A percentile compares a stretch with the other conserved stretches of the same genome.
These are phyloP conservation scores for Scheffersomyces segobiensis DNA, from an alignment of 1,139 yeast species.

Conservation along the genomic window DNA sequence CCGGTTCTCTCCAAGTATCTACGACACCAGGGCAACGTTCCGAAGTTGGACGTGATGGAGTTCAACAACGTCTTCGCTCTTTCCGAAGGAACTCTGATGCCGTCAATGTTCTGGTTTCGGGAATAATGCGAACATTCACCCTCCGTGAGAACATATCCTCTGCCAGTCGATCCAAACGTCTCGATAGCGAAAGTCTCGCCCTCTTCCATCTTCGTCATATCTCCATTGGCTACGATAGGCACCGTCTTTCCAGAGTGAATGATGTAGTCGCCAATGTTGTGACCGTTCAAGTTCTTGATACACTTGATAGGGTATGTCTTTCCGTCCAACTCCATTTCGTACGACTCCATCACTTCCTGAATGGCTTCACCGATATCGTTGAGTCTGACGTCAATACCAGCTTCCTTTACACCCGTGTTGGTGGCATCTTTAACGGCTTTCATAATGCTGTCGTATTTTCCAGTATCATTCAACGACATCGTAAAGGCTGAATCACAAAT, in stretches of 20 bases:
- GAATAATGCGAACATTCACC: conserved; percentile 98
- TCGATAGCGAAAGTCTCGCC: conserved; percentile 98
- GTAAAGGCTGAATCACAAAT: conserved; percentile 97
- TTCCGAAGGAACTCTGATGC: conserved; percentile 52
- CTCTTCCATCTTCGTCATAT: conserved; percentile 96
- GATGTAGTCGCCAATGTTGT: conserved; percentile 76
- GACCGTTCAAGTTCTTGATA: conserved; percentile 92
- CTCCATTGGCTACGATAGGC: conserved; percentile 93
- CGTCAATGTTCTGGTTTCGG: conserved; percentile 48
- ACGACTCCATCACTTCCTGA: conserved; percentile 96
- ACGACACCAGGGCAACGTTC: conserved; percentile 96
- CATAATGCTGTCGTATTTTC: conserved; percentile 75
- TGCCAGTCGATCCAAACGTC: conserved; percentile 96
- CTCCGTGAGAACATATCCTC: conserved; percentile 79
- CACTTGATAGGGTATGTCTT: conserved; percentile 82
- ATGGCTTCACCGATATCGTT: conserved; percentile 95
- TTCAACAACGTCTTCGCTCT: conserved; percentile 67
- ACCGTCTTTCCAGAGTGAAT: conserved; percentile 96
- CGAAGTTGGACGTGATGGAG: conserved; percentile 77
- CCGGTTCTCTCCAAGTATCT: conserved; percentile 90
- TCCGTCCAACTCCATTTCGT: conserved; percentile 90
- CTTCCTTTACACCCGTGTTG: conserved; percentile 85
- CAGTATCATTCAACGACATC: conserved; percentile 69
- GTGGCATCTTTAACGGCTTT: conserved; percentile 92
- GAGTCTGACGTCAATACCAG: conserved; percentile 94